These are phyloP conservation scores for Phytophthora meadii DNA, from an alignment of 352 stramenopile species.

Conservation along the genomic window DNA sequence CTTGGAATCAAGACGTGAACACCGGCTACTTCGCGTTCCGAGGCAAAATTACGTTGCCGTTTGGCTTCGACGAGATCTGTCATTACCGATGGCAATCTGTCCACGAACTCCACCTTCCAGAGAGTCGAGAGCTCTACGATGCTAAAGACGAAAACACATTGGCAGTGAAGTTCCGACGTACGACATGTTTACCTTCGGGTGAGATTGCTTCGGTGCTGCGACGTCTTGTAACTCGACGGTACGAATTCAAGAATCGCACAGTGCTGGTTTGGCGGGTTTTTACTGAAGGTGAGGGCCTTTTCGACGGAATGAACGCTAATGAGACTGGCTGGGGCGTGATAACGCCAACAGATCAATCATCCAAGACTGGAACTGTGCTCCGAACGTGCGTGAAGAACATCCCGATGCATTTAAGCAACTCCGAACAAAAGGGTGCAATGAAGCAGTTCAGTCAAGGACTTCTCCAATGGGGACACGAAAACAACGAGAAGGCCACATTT, in stretches of 20 bases:
- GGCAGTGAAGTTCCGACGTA: constrained; percentile 16
- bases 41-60: constrained; percentile 15
- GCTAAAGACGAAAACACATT: constrained; percentile 9
- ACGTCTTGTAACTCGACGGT: constrained; percentile 18
- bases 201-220: constrained; percentile 2
- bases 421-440: not conserved
- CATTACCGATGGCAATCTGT: constrained; percentile 12
- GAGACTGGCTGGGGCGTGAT: constrained; percentile 30
- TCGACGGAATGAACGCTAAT: constrained; percentile 20
- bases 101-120: constrained; percentile 4
- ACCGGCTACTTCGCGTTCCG: constrained; percentile 8
- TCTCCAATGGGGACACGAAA: constrained; percentile 17
- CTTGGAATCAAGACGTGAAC: constrained; percentile 8
- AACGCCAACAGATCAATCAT: not conserved
- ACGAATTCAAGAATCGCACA: constrained; percentile 1
- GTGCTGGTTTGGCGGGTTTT: constrained; percentile 18
- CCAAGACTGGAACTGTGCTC: constrained; percentile 9
- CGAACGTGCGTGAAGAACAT: constrained; percentile 17
- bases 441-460: constrained; percentile 16
- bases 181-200: constrained; percentile 3
- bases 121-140: constrained; percentile 10
- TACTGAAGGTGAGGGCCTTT: constrained; percentile 25
- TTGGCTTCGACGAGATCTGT: constrained; percentile 10
- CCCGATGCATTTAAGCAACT: constrained; percentile 15
- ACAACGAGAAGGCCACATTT: constrained; percentile 6